These are phyloP conservation scores for Aspergillus aculeatus DNA, from an alignment of 2,329 filamentous ascomycete species.

Conservation along the genomic window DNA sequence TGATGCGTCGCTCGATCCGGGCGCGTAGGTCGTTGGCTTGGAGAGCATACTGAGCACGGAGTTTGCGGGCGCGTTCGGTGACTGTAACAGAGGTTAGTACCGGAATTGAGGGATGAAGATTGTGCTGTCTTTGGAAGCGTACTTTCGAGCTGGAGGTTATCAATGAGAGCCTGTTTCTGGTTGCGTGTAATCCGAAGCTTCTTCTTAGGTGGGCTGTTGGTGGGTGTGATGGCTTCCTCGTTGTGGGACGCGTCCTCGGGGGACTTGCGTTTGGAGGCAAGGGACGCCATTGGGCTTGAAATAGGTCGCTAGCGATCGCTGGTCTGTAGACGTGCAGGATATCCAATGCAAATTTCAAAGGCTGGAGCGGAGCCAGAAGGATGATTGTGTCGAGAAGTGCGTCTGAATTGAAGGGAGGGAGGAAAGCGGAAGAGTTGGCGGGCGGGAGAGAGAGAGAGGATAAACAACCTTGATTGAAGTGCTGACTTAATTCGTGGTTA, in stretches of 20 bases:
- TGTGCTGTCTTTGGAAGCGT: conserved; percentile 33
- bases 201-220: conserved; percentile 63
- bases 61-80: conserved; percentile 79
- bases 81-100: conserved; percentile 55
- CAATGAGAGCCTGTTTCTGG: conserved; percentile 83
- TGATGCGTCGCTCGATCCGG: conserved; percentile 88
- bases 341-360: not conserved
- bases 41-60: conserved; percentile 83
- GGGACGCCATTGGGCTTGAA: conserved; percentile 35
- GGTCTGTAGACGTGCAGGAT: not conserved
- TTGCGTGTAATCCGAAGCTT: conserved; percentile 61
- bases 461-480: conserved; percentile 41
- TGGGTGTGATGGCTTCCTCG: conserved; percentile 46
- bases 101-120: conserved; percentile 13
- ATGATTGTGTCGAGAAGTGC: not conserved
- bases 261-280: conserved; percentile 42
- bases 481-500: conserved; percentile 27
- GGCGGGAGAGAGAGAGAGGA: conserved; percentile 22
- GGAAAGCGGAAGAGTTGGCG: conserved; percentile 8
- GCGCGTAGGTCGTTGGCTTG: conserved; percentile 82
- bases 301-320: not conserved
- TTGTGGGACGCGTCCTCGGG: conserved; percentile 45
- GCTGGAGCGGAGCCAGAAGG: not conserved
- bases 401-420: not conserved
- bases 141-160: conserved; percentile 89